Conservation (phyloP, 2,329 filamentous ascomycete genomes). For the Whalleya microplaca region DNA sequence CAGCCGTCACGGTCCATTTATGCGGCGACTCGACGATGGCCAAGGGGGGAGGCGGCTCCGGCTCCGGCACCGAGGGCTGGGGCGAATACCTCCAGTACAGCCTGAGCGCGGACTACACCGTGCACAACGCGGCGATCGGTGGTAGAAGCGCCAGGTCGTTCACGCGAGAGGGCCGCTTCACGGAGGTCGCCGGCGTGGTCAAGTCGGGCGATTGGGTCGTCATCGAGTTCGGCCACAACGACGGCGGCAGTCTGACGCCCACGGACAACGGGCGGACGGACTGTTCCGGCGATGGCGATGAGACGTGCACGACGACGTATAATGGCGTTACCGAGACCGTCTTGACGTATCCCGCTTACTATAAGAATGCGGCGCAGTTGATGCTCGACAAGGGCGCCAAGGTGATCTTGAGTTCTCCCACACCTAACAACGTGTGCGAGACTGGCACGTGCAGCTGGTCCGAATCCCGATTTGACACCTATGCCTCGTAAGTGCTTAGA, state of each 20-base stretch:
- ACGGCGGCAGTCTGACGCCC: constrained; percentile 59
- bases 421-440: constrained; percentile 63
- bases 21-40: constrained; percentile 68
- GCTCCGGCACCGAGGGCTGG: constrained; percentile 59
- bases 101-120: constrained; percentile 46
- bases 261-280: constrained; percentile 65
- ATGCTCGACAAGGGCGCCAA: constrained; percentile 61
- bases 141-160: constrained; percentile 70
- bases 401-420: constrained; percentile 62
- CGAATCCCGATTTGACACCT: constrained; percentile 59
- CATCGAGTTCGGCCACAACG: constrained; percentile 76
- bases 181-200: constrained; percentile 56
- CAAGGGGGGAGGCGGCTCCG: constrained; percentile 46
- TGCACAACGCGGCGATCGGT: constrained; percentile 67
- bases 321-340: constrained; percentile 58
- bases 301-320: constrained; percentile 58
- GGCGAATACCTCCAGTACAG: constrained; percentile 61
- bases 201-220: constrained; percentile 66
- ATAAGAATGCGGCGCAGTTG: constrained; percentile 58
- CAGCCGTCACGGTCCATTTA: constrained; percentile 52
- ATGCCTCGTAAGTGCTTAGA: constrained; percentile 46
- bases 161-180: constrained; percentile 68
- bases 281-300: constrained; percentile 56
- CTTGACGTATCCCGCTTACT: constrained; percentile 63
- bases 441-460: constrained; percentile 53